phyloP scores from a whole-genome alignment of 306 rosid genomes.

The Begonia peltatifolia region DNA sequence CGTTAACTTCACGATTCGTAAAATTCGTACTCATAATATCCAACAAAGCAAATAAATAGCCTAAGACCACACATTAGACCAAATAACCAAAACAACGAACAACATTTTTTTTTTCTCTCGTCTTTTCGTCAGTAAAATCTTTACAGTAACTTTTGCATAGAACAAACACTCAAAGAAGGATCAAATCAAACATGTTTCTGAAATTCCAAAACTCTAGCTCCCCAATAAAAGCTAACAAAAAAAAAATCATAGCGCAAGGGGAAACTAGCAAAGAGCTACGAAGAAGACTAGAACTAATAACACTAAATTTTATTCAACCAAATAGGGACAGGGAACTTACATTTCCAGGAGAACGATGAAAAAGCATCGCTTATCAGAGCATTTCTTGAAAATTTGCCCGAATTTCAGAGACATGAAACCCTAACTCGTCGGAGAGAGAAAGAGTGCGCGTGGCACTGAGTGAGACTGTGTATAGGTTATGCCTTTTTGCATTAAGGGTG shows the following conservation, averaged over 20 bases:
- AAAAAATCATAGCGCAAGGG: background rate
- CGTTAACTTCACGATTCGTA: too few species aligned
- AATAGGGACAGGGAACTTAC: constrained; percentile 8
- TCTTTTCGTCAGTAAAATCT: too few species aligned
- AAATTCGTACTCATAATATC: too few species aligned
- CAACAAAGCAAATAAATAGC: too few species aligned
- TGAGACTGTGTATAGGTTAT: background rate
- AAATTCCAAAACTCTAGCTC: too few species aligned
- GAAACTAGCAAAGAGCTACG: background rate
- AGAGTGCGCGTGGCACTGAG: background rate
- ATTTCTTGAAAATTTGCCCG: constrained; percentile 1
- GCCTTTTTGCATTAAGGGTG: constrained; percentile 11
- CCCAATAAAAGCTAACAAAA: background rate
- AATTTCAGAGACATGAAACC: constrained; percentile 14
- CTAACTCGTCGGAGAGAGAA: constrained; percentile 19
- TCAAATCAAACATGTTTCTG: too few species aligned
- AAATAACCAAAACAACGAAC: too few species aligned
- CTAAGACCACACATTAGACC: too few species aligned
- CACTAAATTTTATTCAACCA: background rate
- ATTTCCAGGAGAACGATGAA: constrained; percentile 1
- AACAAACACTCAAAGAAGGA: too few species aligned
- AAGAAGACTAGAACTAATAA: background rate
- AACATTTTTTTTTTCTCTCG: too few species aligned
- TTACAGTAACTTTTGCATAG: too few species aligned
- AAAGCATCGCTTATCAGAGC: constrained; percentile 1